A percentile compares a stretch with the other conserved stretches of the same genome.
These are phyloP conservation scores for Boletus pseudo-olivaceus DNA, from an alignment of 768 basidiomycete species.

Conservation along the genomic window DNA sequence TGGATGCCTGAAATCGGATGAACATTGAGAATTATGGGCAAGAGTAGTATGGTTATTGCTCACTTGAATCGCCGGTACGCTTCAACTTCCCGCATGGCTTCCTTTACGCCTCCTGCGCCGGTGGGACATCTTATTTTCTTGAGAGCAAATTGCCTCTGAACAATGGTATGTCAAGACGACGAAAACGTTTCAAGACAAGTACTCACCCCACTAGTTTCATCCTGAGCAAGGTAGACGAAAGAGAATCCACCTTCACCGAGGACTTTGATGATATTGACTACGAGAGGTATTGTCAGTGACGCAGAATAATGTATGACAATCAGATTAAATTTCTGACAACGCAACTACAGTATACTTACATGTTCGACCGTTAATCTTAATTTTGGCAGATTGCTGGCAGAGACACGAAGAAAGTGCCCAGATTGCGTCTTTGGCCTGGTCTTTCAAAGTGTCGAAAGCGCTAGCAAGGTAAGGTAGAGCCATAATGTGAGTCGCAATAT, in stretches of 20 bases:
- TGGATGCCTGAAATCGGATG: slow-evolving; percentile 59
- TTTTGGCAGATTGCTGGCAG: slow-evolving; percentile 75
- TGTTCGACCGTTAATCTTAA: slow-evolving; percentile 95
- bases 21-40: background rate
- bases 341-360: slow-evolving; percentile 52
- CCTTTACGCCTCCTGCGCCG: slow-evolving; percentile 82
- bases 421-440: slow-evolving; percentile 77
- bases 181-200: background rate
- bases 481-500: slow-evolving; percentile 18
- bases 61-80: slow-evolving; percentile 94
- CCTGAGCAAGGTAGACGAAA: slow-evolving; percentile 85
- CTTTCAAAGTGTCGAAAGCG: slow-evolving; percentile 56
- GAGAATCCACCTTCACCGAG: slow-evolving; percentile 97
- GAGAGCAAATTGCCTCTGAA: slow-evolving; percentile 85
- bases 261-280: slow-evolving; percentile 87
- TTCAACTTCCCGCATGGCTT: slow-evolving; percentile 86
- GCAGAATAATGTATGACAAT: background rate
- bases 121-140: slow-evolving; percentile 96
- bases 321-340: slow-evolving; percentile 1
- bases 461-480: slow-evolving; percentile 34
- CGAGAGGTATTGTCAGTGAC: slow-evolving; percentile 1
- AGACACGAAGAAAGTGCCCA: slow-evolving; percentile 80
- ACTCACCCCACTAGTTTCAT: slow-evolving; percentile 79
- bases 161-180: background rate
- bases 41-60: slow-evolving; percentile 30